Evolutionary conservation across 176 grass and related monocot species (phyloP), one percentile per base, ranked within the genome.

Genomic region (Urochloa ruziziensis): DNA sequence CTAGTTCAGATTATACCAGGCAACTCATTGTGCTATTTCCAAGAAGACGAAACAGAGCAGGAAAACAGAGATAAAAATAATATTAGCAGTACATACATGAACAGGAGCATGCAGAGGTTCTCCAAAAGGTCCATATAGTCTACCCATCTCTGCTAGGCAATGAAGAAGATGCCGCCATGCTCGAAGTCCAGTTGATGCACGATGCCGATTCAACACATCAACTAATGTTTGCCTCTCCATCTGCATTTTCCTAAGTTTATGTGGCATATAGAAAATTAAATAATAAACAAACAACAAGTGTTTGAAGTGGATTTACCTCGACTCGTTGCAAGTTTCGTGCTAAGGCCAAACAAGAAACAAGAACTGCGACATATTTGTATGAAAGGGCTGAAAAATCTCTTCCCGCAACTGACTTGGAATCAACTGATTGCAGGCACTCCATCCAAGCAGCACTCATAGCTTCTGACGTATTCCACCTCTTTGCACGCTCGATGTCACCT

Each of bases 101-200:
- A 81, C 80, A 89, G 96, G 88, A 81, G 74, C 82, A 74, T 79
- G 92, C 60, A 98, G 83, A 74, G 68, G 83, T 66, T 90, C 78
- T 33, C 77, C 89, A 25, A 98, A 98, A 88, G 93, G 93, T 74
- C 93, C 96, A 89, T 91, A 98, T 59, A 98, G 85, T 84, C 93
- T 87, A 82, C 73, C 84, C 91, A 92, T 95, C 83, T 98, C 96
- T 80, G 78, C 79, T 58, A 98, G 49, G 60, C 96, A 90, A 86
- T 92, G 96, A 82, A 98, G 89, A 94, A 98, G 96, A 78, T 95
- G 92, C 44, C 96, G 94, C 96, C 96, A 98, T 80, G 96, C 96
- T 42, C 83, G 87, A 89, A 83, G 77, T 52, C 96, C 96, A 74
- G 85, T 94, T 66, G 88, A 95, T 29, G 80, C 79, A 70, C 54